A percentile compares a stretch with the other conserved stretches of the same genome.
These are phyloP conservation scores for Mikania micrantha DNA, from an alignment of 129 eudicot genomes.

Conservation along the genomic window DNA sequence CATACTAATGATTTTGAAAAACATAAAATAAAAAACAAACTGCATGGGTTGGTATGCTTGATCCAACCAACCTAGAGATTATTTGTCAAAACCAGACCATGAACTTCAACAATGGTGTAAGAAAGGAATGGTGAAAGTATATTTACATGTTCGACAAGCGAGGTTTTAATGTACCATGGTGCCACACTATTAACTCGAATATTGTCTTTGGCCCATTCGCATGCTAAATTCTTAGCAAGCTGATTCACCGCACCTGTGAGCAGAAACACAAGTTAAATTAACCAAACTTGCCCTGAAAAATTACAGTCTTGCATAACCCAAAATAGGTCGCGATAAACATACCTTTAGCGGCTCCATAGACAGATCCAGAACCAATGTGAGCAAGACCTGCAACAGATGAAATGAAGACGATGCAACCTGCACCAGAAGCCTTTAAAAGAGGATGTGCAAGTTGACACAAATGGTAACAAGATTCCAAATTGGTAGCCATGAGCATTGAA, in stretches of 20 bases:
- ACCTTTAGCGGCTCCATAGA: slow-evolving; percentile 85
- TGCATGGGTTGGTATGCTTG: too few relatives aligned
- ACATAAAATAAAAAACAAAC: too few relatives aligned
- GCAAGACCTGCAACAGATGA: slow-evolving; percentile 75
- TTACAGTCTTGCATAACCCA: neutral
- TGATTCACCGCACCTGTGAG: slow-evolving; percentile 77
- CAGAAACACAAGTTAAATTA: neutral
- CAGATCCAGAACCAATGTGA: slow-evolving; percentile 44
- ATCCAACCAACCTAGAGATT: too few relatives aligned
- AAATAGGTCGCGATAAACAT: neutral
- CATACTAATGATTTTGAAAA: too few relatives aligned
- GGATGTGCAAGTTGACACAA: slow-evolving; percentile 71
- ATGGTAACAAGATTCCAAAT: slow-evolving; percentile 78
- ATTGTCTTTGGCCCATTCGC: slow-evolving; percentile 89
- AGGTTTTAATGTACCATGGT: slow-evolving; percentile 69
- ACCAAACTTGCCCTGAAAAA: neutral
- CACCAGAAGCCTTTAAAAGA: slow-evolving; percentile 63
- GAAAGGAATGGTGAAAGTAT: neutral
- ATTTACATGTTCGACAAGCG: slow-evolving; percentile 62
- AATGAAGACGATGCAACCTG: slow-evolving; percentile 63
- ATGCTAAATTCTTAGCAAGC: slow-evolving; percentile 76
- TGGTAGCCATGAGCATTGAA: slow-evolving; percentile 60
- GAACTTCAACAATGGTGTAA: neutral
- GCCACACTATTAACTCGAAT: slow-evolving; percentile 67
- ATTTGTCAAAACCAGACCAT: neutral